Percentiles rank a stretch among this genome's conserved stretches.
Conservation (phyloP, 805 yeast species). For the Zygosaccharomyces gambellarensis region DNA sequence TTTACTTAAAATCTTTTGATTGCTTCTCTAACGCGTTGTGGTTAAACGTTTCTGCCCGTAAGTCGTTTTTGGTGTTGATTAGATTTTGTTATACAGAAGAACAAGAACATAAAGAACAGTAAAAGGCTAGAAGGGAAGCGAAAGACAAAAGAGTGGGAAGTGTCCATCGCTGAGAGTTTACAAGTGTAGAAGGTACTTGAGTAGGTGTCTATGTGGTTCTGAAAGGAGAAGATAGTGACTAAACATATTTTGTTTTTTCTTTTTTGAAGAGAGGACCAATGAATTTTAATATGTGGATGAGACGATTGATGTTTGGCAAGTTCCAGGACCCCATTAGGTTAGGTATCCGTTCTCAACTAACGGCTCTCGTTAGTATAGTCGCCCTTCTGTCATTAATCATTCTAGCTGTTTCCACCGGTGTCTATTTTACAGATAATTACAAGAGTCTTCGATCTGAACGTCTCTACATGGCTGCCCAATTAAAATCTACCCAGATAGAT, state of each 20-base stretch:
- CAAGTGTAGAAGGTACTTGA: not conserved
- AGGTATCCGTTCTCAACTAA: slow-evolving; percentile 72
- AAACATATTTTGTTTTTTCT: too few species aligned
- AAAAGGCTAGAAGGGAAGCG: not conserved
- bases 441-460: slow-evolving; percentile 62
- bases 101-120: not conserved
- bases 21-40: not conserved
- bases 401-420: slow-evolving; percentile 69
- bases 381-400: slow-evolving; percentile 66
- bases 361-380: slow-evolving; percentile 62
- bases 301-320: slow-evolving; percentile 5
- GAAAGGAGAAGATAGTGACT: not conserved
- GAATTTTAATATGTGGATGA: not conserved
- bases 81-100: not conserved
- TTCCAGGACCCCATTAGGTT: slow-evolving; percentile 42
- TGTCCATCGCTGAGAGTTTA: not conserved
- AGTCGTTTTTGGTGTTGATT: not conserved
- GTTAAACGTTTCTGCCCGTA: not conserved
- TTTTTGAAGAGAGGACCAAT: not conserved
- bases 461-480: slow-evolving; percentile 69
- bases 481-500: slow-evolving; percentile 72
- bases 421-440: slow-evolving; percentile 63
- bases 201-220: not conserved
- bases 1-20: not conserved
- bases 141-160: not conserved